Evolutionary conservation across 192 early-diverging fungal genomes (phyloP).

Genomic region (Linnemannia zychae): DNA sequence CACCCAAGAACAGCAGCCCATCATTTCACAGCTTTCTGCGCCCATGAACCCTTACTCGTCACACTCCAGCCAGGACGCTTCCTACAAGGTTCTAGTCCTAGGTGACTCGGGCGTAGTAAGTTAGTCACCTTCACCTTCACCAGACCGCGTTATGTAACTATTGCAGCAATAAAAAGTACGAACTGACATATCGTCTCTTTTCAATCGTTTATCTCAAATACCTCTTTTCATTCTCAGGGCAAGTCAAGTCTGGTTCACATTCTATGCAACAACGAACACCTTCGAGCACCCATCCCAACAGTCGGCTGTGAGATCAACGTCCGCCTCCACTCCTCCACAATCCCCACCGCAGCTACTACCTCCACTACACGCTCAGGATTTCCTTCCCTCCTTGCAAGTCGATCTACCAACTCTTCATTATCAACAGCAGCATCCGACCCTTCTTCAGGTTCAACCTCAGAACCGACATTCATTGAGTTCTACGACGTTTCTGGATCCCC

Average conservation of each 20-base stretch:
- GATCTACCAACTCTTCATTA: background rate
- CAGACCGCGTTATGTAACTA: background rate
- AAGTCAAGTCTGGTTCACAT: slow-evolving; percentile 69
- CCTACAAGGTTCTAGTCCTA: slow-evolving; percentile 42
- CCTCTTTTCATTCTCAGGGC: slow-evolving; percentile 40
- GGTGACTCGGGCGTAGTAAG: slow-evolving; percentile 54
- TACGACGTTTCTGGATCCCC: slow-evolving; percentile 65
- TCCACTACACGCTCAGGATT: background rate
- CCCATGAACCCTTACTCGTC: slow-evolving; percentile 2
- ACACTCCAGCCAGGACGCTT: slow-evolving; percentile 4
- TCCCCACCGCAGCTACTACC: slow-evolving; percentile 14
- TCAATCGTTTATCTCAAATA: background rate
- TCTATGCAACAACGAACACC: slow-evolving; percentile 62
- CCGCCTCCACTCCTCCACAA: slow-evolving; percentile 50
- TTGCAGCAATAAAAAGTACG: background rate
- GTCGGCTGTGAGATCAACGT: slow-evolving; percentile 68
- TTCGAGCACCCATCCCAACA: slow-evolving; percentile 53
- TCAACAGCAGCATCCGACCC: background rate
- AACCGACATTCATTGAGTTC: slow-evolving; percentile 68
- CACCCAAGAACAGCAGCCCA: background rate
- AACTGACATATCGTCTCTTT: background rate
- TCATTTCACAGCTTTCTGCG: background rate
- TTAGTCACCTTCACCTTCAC: background rate
- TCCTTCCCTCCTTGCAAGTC: background rate
- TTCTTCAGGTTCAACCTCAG: background rate